Evolutionary conservation across 805 yeast species (phyloP).

Genomic region (Yamadazyma ubonensis): DNA sequence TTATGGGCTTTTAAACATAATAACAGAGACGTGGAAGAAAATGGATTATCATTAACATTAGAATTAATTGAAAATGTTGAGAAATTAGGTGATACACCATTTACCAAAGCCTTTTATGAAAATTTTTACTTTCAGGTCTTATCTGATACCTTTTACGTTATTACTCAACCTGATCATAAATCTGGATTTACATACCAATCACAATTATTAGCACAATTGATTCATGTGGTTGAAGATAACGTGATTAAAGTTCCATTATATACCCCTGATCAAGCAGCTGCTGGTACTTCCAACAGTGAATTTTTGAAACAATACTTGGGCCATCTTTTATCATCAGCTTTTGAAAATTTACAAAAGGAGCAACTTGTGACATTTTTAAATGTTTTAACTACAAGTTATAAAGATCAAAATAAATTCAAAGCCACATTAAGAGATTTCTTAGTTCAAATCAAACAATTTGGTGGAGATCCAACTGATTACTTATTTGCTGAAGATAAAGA

Average conservation of each 20-base stretch:
- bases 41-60: constrained; percentile 79
- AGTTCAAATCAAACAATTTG: constrained; percentile 92
- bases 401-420: constrained; percentile 72
- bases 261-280: constrained; percentile 75
- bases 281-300: constrained; percentile 77
- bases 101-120: constrained; percentile 83
- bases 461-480: constrained; percentile 94
- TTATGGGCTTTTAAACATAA: constrained; percentile 98
- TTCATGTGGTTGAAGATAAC: constrained; percentile 76
- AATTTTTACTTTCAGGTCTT: constrained; percentile 86
- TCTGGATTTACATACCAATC: constrained; percentile 92
- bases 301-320: constrained; percentile 80
- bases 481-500: constrained; percentile 92
- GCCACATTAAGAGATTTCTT: constrained; percentile 90
- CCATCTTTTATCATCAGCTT: constrained; percentile 80
- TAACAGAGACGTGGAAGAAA: constrained; percentile 93
- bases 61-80: constrained; percentile 87
- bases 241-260: constrained; percentile 78
- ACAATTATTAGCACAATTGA: constrained; percentile 76
- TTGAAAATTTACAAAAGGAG: constrained; percentile 82
- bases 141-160: constrained; percentile 87
- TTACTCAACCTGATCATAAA: constrained; percentile 96
- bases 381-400: constrained; percentile 72
- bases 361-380: constrained; percentile 81
- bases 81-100: constrained; percentile 63